Evolutionary conservation across 2,329 filamentous ascomycete species (phyloP).

Genomic region (Ophiostoma novo-ulmi): DNA sequence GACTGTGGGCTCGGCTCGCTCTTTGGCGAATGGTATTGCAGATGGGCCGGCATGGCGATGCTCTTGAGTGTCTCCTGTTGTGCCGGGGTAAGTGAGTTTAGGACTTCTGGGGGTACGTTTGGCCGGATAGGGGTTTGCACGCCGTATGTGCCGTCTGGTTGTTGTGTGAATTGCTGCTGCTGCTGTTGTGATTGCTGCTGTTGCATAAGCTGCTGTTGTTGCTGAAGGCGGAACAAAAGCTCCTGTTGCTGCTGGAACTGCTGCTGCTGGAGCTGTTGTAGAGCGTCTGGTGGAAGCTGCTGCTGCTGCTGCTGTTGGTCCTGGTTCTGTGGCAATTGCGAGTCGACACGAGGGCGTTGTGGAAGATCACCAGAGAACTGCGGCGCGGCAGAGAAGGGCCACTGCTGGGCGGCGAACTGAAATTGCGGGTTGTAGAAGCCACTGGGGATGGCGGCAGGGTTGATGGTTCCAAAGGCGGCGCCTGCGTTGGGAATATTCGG

Average conservation of each 20-base stretch:
- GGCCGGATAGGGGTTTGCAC: constrained; percentile 32
- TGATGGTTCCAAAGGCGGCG: constrained; percentile 36
- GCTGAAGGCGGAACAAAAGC: constrained; percentile 21
- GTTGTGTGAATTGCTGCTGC: constrained; percentile 21
- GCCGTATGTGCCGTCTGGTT: constrained; percentile 23
- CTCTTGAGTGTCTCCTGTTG: constrained; percentile 57
- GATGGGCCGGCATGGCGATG: constrained; percentile 60
- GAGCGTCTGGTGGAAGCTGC: constrained; percentile 31
- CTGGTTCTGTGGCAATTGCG: constrained; percentile 30
- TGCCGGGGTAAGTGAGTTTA: constrained; percentile 49
- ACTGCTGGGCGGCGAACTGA: constrained; percentile 30
- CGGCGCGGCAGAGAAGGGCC: constrained; percentile 30
- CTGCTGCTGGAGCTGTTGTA: constrained; percentile 34
- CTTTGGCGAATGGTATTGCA: constrained; percentile 56
- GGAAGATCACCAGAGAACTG: constrained; percentile 32
- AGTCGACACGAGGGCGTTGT: not conserved
- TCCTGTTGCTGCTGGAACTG: constrained; percentile 19
- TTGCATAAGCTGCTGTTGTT: constrained; percentile 10
- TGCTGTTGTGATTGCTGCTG: constrained; percentile 24
- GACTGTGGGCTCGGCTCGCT: constrained; percentile 57
- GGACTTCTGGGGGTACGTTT: constrained; percentile 34
- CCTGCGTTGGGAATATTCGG: constrained; percentile 42
- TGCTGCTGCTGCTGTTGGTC: constrained; percentile 28
- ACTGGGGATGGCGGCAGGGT: constrained; percentile 33
- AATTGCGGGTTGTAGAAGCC: constrained; percentile 30